Conservation (phyloP, 2,329 filamentous ascomycete genomes). For the Aspergillus pseudoviridinutans region DNA sequence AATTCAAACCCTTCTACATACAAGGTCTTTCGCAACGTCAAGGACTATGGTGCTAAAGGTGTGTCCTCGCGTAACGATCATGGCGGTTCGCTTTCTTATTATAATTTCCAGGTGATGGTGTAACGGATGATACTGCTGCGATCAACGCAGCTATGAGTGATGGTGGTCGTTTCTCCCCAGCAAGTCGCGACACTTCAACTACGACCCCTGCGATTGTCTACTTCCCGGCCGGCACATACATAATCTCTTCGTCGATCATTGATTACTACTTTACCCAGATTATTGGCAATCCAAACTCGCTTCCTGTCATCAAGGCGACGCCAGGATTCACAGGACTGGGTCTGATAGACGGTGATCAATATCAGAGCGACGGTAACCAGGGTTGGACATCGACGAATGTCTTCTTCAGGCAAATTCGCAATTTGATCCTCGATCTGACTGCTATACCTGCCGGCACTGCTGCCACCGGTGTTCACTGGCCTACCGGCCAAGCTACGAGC, state of each 20-base stretch:
- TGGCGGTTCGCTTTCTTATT: background rate
- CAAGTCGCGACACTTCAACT: conserved; percentile 41
- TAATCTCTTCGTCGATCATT: conserved; percentile 54
- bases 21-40: conserved; percentile 27
- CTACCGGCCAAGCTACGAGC: conserved; percentile 54
- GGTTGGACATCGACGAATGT: conserved; percentile 51
- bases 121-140: conserved; percentile 54
- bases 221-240: conserved; percentile 57
- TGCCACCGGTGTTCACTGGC: conserved; percentile 49
- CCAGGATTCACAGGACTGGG: conserved; percentile 53
- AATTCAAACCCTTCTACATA: conserved; percentile 23
- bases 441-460: conserved; percentile 26
- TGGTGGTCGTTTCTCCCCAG: conserved; percentile 44
- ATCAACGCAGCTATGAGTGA: conserved; percentile 48
- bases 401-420: conserved; percentile 63
- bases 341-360: conserved; percentile 55
- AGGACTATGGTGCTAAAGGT: conserved; percentile 32
- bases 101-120: conserved; percentile 38
- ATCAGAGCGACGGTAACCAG: conserved; percentile 40
- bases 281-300: conserved; percentile 56
- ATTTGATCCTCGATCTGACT: conserved; percentile 59
- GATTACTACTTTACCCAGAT: conserved; percentile 63
- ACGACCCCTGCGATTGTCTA: conserved; percentile 55
- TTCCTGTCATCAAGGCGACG: conserved; percentile 54
- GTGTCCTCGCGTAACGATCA: background rate